Evolutionary conservation across 225 moss, liverwort and hornwort genomes (phyloP).

Genomic region (Neckera pumila): DNA sequence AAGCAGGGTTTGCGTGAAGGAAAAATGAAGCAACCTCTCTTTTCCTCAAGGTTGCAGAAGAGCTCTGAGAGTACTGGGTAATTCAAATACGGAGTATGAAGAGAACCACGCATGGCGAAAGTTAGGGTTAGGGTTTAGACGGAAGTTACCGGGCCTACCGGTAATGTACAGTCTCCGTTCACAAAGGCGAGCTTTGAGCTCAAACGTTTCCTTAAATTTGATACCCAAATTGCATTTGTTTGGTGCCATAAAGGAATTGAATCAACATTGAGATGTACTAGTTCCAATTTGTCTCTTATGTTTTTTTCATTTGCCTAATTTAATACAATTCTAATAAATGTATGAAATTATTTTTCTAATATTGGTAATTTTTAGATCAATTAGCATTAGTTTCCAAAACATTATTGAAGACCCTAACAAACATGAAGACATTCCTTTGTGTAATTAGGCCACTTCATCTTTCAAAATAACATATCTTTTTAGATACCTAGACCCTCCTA

Average conservation of each 20-base stretch:
- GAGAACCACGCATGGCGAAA: neutral
- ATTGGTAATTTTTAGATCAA: neutral
- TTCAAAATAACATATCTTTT: neutral
- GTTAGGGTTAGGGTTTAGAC: neutral
- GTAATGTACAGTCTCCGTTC: neutral
- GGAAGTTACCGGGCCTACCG: neutral
- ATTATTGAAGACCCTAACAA: neutral
- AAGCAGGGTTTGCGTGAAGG: too few relatives aligned
- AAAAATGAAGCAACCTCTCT: neutral
- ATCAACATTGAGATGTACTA: neutral
- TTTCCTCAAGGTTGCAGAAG: neutral
- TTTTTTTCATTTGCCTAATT: neutral
- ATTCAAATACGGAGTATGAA: neutral
- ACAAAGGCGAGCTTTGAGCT: neutral
- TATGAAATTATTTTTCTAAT: neutral
- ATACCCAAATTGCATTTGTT: neutral
- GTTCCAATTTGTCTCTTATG: neutral
- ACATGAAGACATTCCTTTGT: neutral
- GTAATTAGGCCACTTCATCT: neutral
- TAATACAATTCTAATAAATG: neutral
- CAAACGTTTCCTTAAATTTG: neutral
- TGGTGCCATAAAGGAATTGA: neutral
- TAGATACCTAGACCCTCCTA: neutral
- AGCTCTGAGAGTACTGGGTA: accelerated
- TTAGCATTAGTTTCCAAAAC: neutral